A percentile compares a stretch with the other conserved stretches of the same genome.
Conservation (phyloP, 768 basidiomycete genomes). For the Tulasnella sp. region DNA sequence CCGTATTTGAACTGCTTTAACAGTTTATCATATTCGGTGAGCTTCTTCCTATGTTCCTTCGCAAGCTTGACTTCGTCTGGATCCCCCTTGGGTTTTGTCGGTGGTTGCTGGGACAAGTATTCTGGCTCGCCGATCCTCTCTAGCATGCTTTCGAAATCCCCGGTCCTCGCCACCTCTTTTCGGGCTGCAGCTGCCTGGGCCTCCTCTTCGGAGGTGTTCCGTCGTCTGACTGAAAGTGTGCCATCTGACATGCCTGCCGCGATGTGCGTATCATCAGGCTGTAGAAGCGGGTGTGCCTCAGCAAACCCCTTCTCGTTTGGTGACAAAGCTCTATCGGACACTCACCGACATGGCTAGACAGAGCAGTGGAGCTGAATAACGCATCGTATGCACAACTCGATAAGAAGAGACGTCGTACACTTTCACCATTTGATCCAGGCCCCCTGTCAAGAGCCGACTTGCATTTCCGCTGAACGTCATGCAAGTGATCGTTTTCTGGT, state of each 20-base stretch:
- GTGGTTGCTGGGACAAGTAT: conserved; percentile 43
- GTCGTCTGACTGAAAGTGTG: conserved; percentile 90
- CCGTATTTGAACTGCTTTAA: conserved; percentile 92
- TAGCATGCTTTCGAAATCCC: conserved; percentile 64
- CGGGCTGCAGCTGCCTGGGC: conserved; percentile 34
- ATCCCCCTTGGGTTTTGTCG: conserved; percentile 54
- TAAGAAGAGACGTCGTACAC: conserved; percentile 93
- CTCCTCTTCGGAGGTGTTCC: conserved; percentile 73
- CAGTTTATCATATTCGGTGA: conserved; percentile 84
- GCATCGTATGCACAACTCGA: conserved; percentile 97
- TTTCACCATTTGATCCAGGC: conserved; percentile 96
- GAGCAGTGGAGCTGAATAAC: conserved; percentile 89
- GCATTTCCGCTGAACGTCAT: conserved; percentile 74
- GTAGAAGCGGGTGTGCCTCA: conserved; percentile 20
- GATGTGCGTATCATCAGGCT: conserved; percentile 97
- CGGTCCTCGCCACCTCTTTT: conserved; percentile 47
- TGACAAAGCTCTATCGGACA: conserved; percentile 25
- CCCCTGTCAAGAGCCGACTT: conserved; percentile 78
- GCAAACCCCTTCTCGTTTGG: neutral
- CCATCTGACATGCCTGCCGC: conserved; percentile 98
- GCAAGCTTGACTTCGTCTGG: conserved; percentile 38
- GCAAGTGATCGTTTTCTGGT: conserved; percentile 95
- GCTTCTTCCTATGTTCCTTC: conserved; percentile 44
- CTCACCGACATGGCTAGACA: conserved; percentile 87
- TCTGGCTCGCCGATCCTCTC: conserved; percentile 52